phyloP scores from a whole-genome alignment of 2,329 filamentous ascomycete genomes.

The Diaporthe nobilis region DNA sequence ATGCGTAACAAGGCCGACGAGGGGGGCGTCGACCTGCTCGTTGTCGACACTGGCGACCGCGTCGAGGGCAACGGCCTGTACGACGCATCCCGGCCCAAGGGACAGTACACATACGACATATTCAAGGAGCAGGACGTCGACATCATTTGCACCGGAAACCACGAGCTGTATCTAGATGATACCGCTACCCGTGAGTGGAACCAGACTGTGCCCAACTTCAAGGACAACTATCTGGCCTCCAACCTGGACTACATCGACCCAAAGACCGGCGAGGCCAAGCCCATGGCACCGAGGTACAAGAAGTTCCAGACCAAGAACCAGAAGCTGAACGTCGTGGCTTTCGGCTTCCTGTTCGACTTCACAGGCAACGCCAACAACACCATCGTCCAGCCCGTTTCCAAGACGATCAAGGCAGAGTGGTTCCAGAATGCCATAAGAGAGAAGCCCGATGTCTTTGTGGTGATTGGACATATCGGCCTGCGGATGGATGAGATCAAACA shows the following conservation, averaged over 20 bases:
- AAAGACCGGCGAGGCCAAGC: slow-evolving; percentile 77
- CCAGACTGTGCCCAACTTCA: slow-evolving; percentile 86
- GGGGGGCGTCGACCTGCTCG: slow-evolving; percentile 84
- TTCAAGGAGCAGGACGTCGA: slow-evolving; percentile 87
- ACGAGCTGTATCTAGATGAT: slow-evolving; percentile 89
- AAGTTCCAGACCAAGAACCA: slow-evolving; percentile 95
- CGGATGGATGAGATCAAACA: slow-evolving; percentile 83
- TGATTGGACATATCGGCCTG: slow-evolving; percentile 88
- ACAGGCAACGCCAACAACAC: slow-evolving; percentile 92
- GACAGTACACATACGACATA: slow-evolving; percentile 89
- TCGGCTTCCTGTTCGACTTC: slow-evolving; percentile 97
- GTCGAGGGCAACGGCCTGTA: slow-evolving; percentile 96
- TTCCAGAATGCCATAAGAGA: slow-evolving; percentile 89
- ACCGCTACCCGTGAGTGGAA: slow-evolving; percentile 84
- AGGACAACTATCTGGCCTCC: slow-evolving; percentile 85
- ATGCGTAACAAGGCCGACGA: slow-evolving; percentile 84
- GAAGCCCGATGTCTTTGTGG: slow-evolving; percentile 88
- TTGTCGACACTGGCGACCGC: slow-evolving; percentile 95
- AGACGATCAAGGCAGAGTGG: slow-evolving; percentile 88
- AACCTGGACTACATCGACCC: slow-evolving; percentile 91
- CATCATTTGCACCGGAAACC: slow-evolving; percentile 89
- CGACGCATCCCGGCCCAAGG: slow-evolving; percentile 89
- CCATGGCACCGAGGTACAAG: slow-evolving; percentile 85
- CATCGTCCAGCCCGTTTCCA: slow-evolving; percentile 82
- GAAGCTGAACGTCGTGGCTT: slow-evolving; percentile 85